Evolutionary conservation across 2,329 filamentous ascomycete species (phyloP).

Genomic region (Diaporthe amygdali): DNA sequence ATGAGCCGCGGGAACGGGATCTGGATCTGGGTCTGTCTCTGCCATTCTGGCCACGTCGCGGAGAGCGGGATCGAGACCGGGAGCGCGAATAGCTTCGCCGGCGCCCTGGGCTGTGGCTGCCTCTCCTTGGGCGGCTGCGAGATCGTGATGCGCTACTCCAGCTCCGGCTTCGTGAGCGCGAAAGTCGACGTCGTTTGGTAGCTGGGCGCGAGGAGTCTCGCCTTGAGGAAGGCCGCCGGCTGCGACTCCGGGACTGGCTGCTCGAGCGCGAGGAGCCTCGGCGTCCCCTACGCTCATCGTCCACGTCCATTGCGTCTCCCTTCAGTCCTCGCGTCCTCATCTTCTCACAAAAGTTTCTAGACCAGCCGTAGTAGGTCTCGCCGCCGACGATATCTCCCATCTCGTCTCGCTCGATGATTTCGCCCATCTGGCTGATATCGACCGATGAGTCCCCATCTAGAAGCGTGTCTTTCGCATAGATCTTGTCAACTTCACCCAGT

Average conservation of each 20-base stretch:
- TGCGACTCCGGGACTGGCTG: conserved; percentile 37
- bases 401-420: conserved; percentile 68
- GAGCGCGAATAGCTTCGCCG: conserved; percentile 29
- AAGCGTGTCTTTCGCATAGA: conserved; percentile 64
- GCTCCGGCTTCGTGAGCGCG: conserved; percentile 36
- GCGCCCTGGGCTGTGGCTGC: conserved; percentile 35
- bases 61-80: conserved; percentile 27
- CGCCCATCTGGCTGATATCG: conserved; percentile 80
- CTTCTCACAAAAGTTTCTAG: conserved; percentile 76
- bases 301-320: conserved; percentile 28
- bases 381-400: conserved; percentile 68
- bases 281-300: conserved; percentile 36
- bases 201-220: conserved; percentile 41
- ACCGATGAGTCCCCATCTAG: conserved; percentile 48
- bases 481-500: conserved; percentile 70
- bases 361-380: conserved; percentile 90
- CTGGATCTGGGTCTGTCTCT: conserved; percentile 35
- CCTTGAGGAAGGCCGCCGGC: conserved; percentile 36
- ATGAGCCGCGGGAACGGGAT: conserved; percentile 34
- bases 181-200: conserved; percentile 46
- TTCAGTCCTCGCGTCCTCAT: conserved; percentile 68
- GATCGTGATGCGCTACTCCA: conserved; percentile 28
- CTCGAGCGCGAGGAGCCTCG: conserved; percentile 40
- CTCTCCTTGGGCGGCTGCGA: conserved; percentile 29
- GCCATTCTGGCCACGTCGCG: conserved; percentile 32